phyloP scores from a whole-genome alignment of 2,329 filamentous ascomycete species.

The Plenodomus tracheiphilus region DNA sequence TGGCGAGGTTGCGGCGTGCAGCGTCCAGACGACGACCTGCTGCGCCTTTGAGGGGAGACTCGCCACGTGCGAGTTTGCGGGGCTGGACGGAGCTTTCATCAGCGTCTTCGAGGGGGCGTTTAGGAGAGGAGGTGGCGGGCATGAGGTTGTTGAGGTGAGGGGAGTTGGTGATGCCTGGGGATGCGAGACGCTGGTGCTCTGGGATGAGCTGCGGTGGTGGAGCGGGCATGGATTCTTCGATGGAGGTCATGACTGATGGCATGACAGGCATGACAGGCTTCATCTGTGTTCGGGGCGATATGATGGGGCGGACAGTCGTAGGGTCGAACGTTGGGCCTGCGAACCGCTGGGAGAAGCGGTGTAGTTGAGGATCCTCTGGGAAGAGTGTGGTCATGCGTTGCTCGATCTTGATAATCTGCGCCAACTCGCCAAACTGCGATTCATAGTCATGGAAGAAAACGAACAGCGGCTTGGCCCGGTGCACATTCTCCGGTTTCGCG shows the following conservation, averaged over 20 bases:
- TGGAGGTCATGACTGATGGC: constrained; percentile 27
- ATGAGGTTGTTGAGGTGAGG: constrained; percentile 32
- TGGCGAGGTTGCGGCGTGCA: constrained; percentile 56
- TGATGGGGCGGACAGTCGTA: constrained; percentile 75
- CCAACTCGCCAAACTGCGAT: constrained; percentile 88
- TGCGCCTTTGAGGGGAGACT: constrained; percentile 88
- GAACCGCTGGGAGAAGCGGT: constrained; percentile 77
- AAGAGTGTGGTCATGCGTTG: constrained; percentile 93
- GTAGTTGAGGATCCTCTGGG: constrained; percentile 78
- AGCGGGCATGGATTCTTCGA: constrained; percentile 32
- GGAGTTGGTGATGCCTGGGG: constrained; percentile 35
- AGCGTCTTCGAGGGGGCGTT: constrained; percentile 58
- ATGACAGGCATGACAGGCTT: constrained; percentile 49
- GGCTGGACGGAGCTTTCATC: constrained; percentile 73
- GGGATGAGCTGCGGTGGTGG: constrained; percentile 19
- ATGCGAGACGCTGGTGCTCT: constrained; percentile 28
- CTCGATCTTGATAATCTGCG: constrained; percentile 88
- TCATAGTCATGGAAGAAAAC: constrained; percentile 95
- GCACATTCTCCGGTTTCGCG: constrained; percentile 71
- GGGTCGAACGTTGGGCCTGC: constrained; percentile 73
- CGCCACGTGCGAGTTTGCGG: constrained; percentile 85
- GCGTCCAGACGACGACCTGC: constrained; percentile 84
- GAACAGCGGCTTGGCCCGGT: constrained; percentile 83
- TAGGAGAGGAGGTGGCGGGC: constrained; percentile 47
- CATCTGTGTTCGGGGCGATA: constrained; percentile 80